A percentile compares a stretch with the other conserved stretches of the same genome.
phyloP scores from a whole-genome alignment of 805 yeast genomes.

The Saccharomycopsis javanensis region DNA sequence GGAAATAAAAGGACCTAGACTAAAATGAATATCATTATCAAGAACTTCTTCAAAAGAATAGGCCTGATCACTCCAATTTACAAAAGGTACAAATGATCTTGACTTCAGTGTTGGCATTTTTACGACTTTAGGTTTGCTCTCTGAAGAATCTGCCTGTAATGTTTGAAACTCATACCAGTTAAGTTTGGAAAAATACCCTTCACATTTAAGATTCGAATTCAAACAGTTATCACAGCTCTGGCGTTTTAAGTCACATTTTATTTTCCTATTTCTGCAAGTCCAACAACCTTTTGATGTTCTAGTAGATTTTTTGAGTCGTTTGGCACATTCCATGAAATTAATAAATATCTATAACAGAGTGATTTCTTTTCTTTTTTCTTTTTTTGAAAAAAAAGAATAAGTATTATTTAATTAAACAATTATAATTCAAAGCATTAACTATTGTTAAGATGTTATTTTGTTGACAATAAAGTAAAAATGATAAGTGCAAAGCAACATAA shows the following conservation, averaged over 20 bases:
- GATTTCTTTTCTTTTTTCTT: too few relatives aligned
- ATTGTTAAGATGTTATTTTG: too few relatives aligned
- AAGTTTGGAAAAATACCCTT: conserved; percentile 9
- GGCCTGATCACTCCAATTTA: not conserved
- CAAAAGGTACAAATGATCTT: not conserved
- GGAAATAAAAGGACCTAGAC: not conserved
- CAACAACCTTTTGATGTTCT: conserved; percentile 12
- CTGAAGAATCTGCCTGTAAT: not conserved
- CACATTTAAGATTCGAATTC: not conserved
- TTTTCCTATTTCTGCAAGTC: conserved; percentile 12
- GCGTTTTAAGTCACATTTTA: conserved; percentile 9
- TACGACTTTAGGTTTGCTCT: not conserved
- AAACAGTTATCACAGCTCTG: conserved; percentile 10
- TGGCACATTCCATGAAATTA: not conserved
- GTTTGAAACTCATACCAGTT: conserved; percentile 9
- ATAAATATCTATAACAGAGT: not conserved
- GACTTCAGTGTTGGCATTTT: conserved; percentile 1
- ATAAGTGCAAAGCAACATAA: too few relatives aligned
- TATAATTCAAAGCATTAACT: too few relatives aligned
- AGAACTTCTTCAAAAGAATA: not conserved
- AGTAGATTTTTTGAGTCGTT: not conserved
- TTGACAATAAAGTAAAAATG: too few relatives aligned
- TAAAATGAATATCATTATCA: not conserved
- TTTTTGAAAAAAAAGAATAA: too few relatives aligned
- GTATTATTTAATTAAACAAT: too few relatives aligned